These are phyloP conservation scores for Phytophthora chlamydospora DNA, from an alignment of 352 stramenopile genomes.

Conservation along the genomic window DNA sequence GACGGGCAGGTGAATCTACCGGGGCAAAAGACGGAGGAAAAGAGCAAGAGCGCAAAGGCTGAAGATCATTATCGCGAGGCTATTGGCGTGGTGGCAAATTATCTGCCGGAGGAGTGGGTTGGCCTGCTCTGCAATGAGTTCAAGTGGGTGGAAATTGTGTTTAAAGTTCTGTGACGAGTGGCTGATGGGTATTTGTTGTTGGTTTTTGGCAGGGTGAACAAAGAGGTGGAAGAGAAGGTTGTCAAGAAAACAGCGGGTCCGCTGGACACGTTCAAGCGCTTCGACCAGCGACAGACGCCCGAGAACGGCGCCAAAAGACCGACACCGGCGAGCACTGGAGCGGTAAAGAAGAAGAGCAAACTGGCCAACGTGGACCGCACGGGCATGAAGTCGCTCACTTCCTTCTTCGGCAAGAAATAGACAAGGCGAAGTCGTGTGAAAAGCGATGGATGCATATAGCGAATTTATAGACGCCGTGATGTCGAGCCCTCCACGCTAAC, in stretches of 20 bases:
- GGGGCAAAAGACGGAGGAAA: slow-evolving; percentile 12
- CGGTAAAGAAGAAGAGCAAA: slow-evolving; percentile 84
- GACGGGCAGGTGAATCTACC: slow-evolving; percentile 46
- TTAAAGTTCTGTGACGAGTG: not conserved
- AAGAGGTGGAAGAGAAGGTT: slow-evolving; percentile 28
- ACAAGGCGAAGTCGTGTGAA: not conserved
- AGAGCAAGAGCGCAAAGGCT: not conserved
- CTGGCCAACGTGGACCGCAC: slow-evolving; percentile 74
- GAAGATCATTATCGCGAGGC: slow-evolving; percentile 48
- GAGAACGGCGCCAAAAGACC: slow-evolving; percentile 50
- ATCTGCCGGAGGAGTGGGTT: slow-evolving; percentile 52
- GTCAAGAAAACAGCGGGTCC: slow-evolving; percentile 13
- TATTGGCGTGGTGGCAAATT: slow-evolving; percentile 66
- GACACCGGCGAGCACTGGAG: slow-evolving; percentile 30
- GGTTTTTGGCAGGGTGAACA: slow-evolving; percentile 35
- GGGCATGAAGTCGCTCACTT: slow-evolving; percentile 87
- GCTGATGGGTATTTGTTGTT: slow-evolving; percentile 4
- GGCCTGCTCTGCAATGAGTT: slow-evolving; percentile 55
- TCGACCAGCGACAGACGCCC: slow-evolving; percentile 34
- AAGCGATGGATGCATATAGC: slow-evolving; percentile 19
- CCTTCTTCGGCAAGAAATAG: slow-evolving; percentile 85
- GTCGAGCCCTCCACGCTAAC: slow-evolving; percentile 83
- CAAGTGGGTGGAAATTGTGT: slow-evolving; percentile 43
- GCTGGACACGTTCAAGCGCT: slow-evolving; percentile 44
- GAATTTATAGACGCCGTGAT: slow-evolving; percentile 42